Evolutionary conservation across 2,329 filamentous ascomycete species (phyloP).

Genomic region (Microcera coccophila): DNA sequence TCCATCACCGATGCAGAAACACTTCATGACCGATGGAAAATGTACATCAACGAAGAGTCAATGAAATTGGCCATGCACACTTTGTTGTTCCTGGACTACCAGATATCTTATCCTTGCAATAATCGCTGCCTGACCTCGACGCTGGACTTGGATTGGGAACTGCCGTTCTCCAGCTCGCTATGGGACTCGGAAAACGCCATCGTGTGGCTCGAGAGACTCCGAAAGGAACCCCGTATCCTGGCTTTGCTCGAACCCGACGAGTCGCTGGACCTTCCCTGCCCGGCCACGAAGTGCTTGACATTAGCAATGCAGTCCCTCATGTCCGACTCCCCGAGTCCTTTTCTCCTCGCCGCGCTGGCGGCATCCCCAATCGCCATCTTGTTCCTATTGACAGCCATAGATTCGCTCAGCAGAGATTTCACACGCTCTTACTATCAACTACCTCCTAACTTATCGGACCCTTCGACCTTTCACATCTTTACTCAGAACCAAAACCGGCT

Average conservation of each 20-base stretch:
- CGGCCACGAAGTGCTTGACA: constrained; percentile 24
- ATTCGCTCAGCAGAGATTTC: constrained; percentile 29
- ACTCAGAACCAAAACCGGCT: constrained; percentile 31
- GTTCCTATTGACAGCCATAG: constrained; percentile 28
- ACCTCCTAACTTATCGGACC: constrained; percentile 29
- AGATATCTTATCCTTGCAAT: constrained; percentile 30
- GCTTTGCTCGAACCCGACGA: constrained; percentile 11
- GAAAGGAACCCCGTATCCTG: constrained; percentile 14
- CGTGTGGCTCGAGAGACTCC: constrained; percentile 24
- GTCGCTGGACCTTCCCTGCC: constrained; percentile 13
- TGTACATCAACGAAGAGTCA: constrained; percentile 28
- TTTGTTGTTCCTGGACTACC: constrained; percentile 28
- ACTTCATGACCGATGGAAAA: constrained; percentile 21
- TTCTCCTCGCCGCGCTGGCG: constrained; percentile 21
- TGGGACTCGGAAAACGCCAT: constrained; percentile 30
- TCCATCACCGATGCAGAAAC: constrained; percentile 8
- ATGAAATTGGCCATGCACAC: constrained; percentile 30
- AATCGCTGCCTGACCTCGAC: constrained; percentile 27
- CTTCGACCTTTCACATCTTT: constrained; percentile 31
- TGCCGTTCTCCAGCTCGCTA: constrained; percentile 25
- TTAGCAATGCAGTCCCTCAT: constrained; percentile 32
- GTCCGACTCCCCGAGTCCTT: constrained; percentile 23
- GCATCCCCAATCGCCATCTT: constrained; percentile 27
- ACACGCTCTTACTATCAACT: constrained; percentile 34
- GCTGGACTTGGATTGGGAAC: constrained; percentile 34